A percentile compares a stretch with the other conserved stretches of the same genome.
These are phyloP conservation scores for Pseudocercospora pini-densiflorae DNA, from an alignment of 2,329 filamentous ascomycete genomes.

Conservation along the genomic window DNA sequence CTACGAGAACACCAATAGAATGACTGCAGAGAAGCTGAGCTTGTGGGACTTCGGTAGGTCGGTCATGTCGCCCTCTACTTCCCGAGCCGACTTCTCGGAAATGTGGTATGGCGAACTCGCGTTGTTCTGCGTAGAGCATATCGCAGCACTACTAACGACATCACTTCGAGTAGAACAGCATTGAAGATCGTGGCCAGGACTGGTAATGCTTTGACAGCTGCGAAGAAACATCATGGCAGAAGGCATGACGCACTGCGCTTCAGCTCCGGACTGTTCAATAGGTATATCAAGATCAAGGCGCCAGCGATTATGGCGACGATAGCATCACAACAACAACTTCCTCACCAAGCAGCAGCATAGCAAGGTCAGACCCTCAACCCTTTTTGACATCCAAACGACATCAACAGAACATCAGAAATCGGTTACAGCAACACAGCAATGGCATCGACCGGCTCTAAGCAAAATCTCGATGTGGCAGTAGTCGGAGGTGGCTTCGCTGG, in stretches of 20 bases:
- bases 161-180: too few species aligned
- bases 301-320: background rate
- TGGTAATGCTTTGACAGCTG: background rate
- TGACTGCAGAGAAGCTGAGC: background rate
- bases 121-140: background rate
- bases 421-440: background rate
- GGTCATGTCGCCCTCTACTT: background rate
- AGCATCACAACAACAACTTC: background rate
- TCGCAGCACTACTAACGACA: background rate
- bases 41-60: background rate
- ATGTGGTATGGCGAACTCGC: background rate
- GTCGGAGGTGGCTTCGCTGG: conserved; percentile 64
- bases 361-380: too few species aligned
- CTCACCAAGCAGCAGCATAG: background rate
- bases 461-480: conserved; percentile 51
- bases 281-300: background rate
- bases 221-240: background rate
- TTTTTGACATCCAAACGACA: too few species aligned
- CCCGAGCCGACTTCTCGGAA: background rate
- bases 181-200: background rate
- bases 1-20: background rate
- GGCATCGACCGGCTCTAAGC: background rate
- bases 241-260: background rate
- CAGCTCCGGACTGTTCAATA: background rate
- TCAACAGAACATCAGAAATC: too few species aligned